Percentiles rank a stretch among this genome's conserved stretches.
phyloP scores from a whole-genome alignment of 2,329 filamentous ascomycete genomes.

The Cercospora zeina region DNA sequence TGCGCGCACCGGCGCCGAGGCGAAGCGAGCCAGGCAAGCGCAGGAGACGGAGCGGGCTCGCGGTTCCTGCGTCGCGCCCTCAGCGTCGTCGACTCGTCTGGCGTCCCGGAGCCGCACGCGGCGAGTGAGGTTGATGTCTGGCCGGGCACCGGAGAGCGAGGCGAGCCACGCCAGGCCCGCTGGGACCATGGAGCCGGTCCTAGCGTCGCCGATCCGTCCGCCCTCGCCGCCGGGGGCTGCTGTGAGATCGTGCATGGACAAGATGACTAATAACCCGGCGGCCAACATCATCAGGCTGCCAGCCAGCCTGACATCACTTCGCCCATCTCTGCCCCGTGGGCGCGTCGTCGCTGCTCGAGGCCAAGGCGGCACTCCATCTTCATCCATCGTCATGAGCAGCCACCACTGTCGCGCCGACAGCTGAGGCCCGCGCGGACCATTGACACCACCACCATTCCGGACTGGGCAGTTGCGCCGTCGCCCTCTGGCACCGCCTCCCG shows the following conservation, averaged over 20 bases:
- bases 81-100: neutral
- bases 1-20: neutral
- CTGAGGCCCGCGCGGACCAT: constrained; percentile 19
- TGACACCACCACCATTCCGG: constrained; percentile 1
- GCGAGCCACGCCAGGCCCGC: too few relatives aligned
- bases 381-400: neutral
- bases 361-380: neutral
- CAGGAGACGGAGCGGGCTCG: neutral
- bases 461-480: constrained; percentile 10
- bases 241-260: neutral
- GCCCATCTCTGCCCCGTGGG: neutral
- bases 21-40: neutral
- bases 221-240: neutral
- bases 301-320: neutral
- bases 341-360: constrained; percentile 11
- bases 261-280: constrained; percentile 4
- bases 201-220: constrained; percentile 1
- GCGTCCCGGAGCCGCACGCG: neutral
- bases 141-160: too few relatives aligned
- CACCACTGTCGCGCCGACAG: neutral
- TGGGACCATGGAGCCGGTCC: too few relatives aligned
- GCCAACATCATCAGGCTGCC: neutral
- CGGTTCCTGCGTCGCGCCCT: neutral
- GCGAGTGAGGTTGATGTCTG: neutral
- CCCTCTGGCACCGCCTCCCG: neutral